Conservation (phyloP, 495 filamentous ascomycete genomes). For the Xylaria sp. region DNA sequence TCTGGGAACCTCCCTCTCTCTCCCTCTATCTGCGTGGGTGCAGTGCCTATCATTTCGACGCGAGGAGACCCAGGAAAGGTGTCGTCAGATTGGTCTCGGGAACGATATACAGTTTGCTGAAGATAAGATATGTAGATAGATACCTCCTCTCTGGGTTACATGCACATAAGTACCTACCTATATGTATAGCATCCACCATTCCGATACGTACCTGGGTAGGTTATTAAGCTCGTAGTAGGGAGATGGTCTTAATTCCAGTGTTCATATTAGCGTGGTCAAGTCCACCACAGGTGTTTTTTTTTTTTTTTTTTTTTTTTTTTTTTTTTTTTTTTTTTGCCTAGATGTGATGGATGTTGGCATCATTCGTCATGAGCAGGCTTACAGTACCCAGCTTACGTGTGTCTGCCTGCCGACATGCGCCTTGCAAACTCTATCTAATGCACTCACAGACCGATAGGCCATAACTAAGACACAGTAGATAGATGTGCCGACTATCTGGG, state of each 20-base stretch:
- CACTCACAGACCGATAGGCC: neutral
- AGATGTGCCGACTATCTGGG: neutral
- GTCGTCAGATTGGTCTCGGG: neutral
- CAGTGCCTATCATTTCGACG: neutral
- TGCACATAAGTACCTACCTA: no score
- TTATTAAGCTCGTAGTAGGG: neutral
- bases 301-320: no score
- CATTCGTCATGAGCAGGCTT: neutral
- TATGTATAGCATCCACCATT: conserved; percentile 1
- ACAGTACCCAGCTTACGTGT: neutral
- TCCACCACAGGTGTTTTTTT: no score
- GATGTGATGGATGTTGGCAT: neutral
- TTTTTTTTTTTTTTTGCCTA: no score
- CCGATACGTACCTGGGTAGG: no score
- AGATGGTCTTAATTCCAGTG: neutral
- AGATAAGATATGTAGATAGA: neutral
- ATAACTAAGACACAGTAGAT: neutral
- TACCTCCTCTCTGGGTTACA: neutral
- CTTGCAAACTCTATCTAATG: neutral
- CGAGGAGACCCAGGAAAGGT: neutral
- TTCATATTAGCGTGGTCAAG: neutral
- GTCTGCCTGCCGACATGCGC: neutral
- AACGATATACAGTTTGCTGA: neutral
- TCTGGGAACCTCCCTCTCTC: neutral
- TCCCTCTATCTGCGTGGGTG: neutral